Evolutionary conservation across 2,329 filamentous ascomycete genomes (phyloP), one percentile per base, ranked within the genome.

Genomic region (Cercospora janseana): DNA sequence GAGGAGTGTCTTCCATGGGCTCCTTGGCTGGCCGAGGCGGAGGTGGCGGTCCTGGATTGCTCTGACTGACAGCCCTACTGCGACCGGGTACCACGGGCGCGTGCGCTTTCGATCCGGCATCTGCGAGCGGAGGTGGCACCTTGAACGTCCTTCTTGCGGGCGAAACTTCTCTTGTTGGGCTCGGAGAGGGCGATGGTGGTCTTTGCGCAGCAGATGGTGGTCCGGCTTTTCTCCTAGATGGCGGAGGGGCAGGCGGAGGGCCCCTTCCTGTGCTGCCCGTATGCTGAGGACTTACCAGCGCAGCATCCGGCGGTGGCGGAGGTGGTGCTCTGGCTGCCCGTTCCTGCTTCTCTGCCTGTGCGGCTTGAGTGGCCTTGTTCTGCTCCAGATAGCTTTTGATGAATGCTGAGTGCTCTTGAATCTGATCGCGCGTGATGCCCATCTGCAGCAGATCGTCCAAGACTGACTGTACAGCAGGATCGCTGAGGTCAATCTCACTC

Each of bases 41-140:
- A 59, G 86, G 79, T 15, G 62, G 65, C 15, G 66, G 64, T 47
- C 63, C 63, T 15, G 61, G 52, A 23, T 57, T 58, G 43, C 58
- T 63, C 45, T 59, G 57, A 46, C 64, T 68, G 7, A 59, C 41
- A 24, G 65, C 63, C 43, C 66, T 57, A 6, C 82, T 83, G 69
- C 89, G 88, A 3, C 83, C 79, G 18, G 70, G 70, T 29, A 69
- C 63, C 9, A 74, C 66, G 18, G 70, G 71, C 24, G 47, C 48
- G 37, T 49, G 24, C 10, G 53, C 51, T 28, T 56, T 55, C 70
- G 88, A 95, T 28, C 93, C 93, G 51, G 93, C 93, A 68, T 95
- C 91, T 48, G 88, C 82, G 52, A 97, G 72, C 2, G 92, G 88
- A 26, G 93, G 93, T 37, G 93, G 93, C 6, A 88, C 92, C 58